Evolutionary conservation across 768 basidiomycete species (phyloP), one percentile per base, ranked within the genome.

Genomic region (Leccinum rimulosum): DNA sequence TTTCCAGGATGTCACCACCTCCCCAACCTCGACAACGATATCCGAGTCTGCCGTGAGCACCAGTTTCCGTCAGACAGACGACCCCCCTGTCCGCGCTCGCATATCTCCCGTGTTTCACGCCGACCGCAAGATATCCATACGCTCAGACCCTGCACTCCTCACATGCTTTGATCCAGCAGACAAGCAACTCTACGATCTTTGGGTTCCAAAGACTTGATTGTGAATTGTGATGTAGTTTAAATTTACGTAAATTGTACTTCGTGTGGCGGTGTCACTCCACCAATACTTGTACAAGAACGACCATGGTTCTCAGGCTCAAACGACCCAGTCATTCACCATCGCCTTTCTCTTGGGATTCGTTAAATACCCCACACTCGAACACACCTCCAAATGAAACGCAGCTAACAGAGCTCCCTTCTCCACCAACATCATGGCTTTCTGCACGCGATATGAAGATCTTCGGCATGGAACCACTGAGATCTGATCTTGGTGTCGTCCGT

Each of bases 401-500:
- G 47, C 64, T 76, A 5, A 68, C 78, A 3, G 76, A 79, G 1
- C 73, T 85, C 3, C 81, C 83, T 0, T 85, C 88, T 0, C 91
- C 93, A 0, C 93, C 93, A 0, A 89, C 91, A 25, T 81, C 86
- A 76, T 93, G 92, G 87, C 85, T 95, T 14, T 84, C 88, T 28
- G 91, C 89, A 8, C 82, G 82, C 50, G 91, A 95, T 67, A 95
- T 93, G 93, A 89, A 88, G 77, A 80, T 89, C 61, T 96, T 90
- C 72, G 93, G 93, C 33, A 79, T 86, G 3, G 79, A 86, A 57
- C 91, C 93, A 6, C 80, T 95, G 15, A 80, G 80, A 49, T 84
- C 86, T 3, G 87, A 90, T 57, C 73, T 89, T 11, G 82, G 81
- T 31, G 71, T 85, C 38, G 84, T 89, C 57, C 85, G 81, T 56